Conservation (phyloP, 208 protist species). For the Leptomonas seymouri region DNA sequence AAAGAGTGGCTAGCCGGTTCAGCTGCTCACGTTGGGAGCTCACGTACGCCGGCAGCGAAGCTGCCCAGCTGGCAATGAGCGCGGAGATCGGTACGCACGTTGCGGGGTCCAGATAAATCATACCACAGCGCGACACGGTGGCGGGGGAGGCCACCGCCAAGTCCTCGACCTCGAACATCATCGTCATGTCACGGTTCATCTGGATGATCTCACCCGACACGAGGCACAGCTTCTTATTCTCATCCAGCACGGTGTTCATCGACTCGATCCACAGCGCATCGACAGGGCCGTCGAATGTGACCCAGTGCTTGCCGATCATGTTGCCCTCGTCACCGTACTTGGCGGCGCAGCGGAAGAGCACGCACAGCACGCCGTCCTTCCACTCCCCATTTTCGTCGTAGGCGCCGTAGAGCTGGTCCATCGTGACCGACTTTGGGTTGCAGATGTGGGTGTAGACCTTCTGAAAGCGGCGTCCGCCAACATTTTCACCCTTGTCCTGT, state of each 20-base stretch:
- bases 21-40: conserved; percentile 65
- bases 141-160: conserved; percentile 97
- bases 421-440: conserved; percentile 98
- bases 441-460: conserved; percentile 94
- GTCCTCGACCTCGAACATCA: conserved; percentile 98
- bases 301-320: conserved; percentile 94
- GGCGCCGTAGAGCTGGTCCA: conserved; percentile 98
- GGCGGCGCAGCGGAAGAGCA: conserved; percentile 92
- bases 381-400: conserved; percentile 98
- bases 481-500: conserved; percentile 73
- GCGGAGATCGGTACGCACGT: conserved; percentile 83
- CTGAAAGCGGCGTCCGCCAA: conserved; percentile 78
- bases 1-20: conserved; percentile 64
- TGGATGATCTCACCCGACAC: conserved; percentile 96
- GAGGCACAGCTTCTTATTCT: conserved; percentile 97
- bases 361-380: conserved; percentile 96
- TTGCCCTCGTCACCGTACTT: conserved; percentile 90
- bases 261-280: conserved; percentile 97
- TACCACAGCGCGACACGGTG: conserved; percentile 98
- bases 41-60: conserved; percentile 79
- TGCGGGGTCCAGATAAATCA: conserved; percentile 98
- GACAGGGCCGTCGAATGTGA: conserved; percentile 98
- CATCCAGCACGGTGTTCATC: conserved; percentile 96
- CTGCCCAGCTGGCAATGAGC: conserved; percentile 87
- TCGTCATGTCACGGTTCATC: conserved; percentile 95